Evolutionary conservation across 257 asterid species (phyloP), one percentile per base, ranked within the genome.

Genomic region (Nicotiana otophora): DNA sequence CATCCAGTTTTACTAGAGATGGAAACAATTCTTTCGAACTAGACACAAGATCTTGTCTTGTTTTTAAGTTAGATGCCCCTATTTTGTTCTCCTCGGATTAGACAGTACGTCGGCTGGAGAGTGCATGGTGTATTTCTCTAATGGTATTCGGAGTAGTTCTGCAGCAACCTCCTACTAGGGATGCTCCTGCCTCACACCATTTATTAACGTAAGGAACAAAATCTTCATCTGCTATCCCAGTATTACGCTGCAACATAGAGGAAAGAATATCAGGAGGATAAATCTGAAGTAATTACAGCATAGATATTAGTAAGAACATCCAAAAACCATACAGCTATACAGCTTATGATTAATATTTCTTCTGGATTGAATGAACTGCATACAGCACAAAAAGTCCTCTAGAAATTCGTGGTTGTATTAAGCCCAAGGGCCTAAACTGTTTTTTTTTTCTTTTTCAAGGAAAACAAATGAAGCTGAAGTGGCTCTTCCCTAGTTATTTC

Each of bases 161-260:
- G 84, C 97, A 94, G 86, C 98, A 94, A 78, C 98, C 98, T 80
- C 98, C 98, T 0, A 94, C 92, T 6, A 94, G 97, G 53, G 97
- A 88, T 11, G 97, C 97, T 74, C 98, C 98, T 23, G 78, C 96
- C 87, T 92, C 96, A 58, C 97, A 90, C 98, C 98, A 94, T 63
- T 87, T 92, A 88, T 88, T 87, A 65, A 91, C 90, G 23, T 91
- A 92, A 1, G 97, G 93, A 53, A 93, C 95, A 62, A 94, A 94
- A 83, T 87, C 97, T 82, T 86, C 87, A 86, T 92, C 97, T 0
- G 93, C 86, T 81, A 93, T 91, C 79, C 97, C 97, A 0, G 96
- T 93, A 58, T 92, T 87, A 87, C 92, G 89, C 98, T 94, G 97
- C 91, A 86, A 78, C 36, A 78, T n/a, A 55, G 33, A 31, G 54